Percentiles rank a stretch among this genome's conserved stretches.
phyloP scores from a whole-genome alignment of 495 filamentous ascomycete species.

The Glonium stellatum region DNA sequence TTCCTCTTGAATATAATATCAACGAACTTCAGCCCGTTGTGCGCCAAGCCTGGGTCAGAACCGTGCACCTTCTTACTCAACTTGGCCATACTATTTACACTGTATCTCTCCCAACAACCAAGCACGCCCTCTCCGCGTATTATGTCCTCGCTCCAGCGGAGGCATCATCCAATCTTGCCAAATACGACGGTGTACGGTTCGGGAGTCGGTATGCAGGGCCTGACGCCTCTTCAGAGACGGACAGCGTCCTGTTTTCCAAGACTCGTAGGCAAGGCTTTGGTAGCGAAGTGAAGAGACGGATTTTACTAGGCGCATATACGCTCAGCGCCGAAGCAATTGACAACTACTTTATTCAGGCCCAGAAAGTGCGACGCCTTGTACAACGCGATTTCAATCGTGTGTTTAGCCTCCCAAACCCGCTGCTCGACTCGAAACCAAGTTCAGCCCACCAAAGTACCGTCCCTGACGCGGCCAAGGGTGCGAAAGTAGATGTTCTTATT shows the following conservation, averaged over 20 bases:
- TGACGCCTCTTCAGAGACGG: conserved; percentile 21
- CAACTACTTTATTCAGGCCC: conserved; percentile 94
- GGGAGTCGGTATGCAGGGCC: conserved; percentile 46
- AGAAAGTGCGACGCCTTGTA: conserved; percentile 77
- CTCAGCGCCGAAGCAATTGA: conserved; percentile 86
- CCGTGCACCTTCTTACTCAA: conserved; percentile 49
- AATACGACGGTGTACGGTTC: conserved; percentile 93
- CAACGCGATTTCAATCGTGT: conserved; percentile 75
- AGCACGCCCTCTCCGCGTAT: conserved; percentile 81
- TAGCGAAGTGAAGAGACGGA: conserved; percentile 73
- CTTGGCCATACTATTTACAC: conserved; percentile 63
- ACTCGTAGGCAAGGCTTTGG: conserved; percentile 72
- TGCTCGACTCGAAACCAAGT: conserved; percentile 44
- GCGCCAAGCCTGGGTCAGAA: conserved; percentile 58
- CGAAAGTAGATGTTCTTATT: conserved; percentile 74
- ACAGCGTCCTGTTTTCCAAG: conserved; percentile 58
- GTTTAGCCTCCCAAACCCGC: conserved; percentile 61
- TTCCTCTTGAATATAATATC: conserved; percentile 85
- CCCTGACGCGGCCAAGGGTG: conserved; percentile 28
- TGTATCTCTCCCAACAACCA: conserved; percentile 78
- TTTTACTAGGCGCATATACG: conserved; percentile 83
- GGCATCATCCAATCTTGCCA: conserved; percentile 93
- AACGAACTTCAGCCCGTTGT: conserved; percentile 64
- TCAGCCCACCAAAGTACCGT: conserved; percentile 15
- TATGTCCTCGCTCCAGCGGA: conserved; percentile 94